Percentiles rank a stretch among this genome's conserved stretches.
Conservation (phyloP, 768 basidiomycete genomes). For the Phlebiopsis flavidoalba region DNA sequence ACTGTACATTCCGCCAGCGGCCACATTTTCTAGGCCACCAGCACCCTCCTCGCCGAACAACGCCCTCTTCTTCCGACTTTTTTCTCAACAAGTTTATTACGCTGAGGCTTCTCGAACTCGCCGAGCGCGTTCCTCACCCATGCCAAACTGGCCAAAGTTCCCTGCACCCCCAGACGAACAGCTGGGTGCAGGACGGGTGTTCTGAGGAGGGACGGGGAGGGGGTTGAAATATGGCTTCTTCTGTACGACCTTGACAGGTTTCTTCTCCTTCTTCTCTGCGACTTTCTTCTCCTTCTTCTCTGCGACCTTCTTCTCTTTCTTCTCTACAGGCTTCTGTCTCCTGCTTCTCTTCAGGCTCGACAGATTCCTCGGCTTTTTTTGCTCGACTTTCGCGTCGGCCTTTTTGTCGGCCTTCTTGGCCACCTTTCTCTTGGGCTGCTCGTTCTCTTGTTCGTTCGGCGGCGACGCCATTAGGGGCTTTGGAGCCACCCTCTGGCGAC, state of each 20-base stretch:
- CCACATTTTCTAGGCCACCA: constrained; percentile 76
- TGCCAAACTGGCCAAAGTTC: constrained; percentile 93
- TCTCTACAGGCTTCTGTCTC: neutral
- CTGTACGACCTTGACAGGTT: neutral
- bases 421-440: neutral
- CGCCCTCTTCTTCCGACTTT: constrained; percentile 65
- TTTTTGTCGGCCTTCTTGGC: neutral
- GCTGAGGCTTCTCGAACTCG: constrained; percentile 72
- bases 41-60: constrained; percentile 64
- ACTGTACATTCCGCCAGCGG: constrained; percentile 85
- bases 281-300: neutral
- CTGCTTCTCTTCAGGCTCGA: neutral
- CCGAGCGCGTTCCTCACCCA: constrained; percentile 71
- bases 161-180: constrained; percentile 91
- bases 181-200: constrained; percentile 60
- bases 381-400: no score
- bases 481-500: constrained; percentile 11
- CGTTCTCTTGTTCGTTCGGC: neutral
- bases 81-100: constrained; percentile 74
- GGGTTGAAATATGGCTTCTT: constrained; percentile 54
- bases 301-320: neutral
- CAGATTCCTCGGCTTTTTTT: no score
- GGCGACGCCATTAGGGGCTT: constrained; percentile 5
- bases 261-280: constrained; percentile 5
- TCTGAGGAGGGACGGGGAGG: constrained; percentile 53